Conservation (phyloP, 1,139 yeast genomes). For the Kodamaea ohmeri region DNA sequence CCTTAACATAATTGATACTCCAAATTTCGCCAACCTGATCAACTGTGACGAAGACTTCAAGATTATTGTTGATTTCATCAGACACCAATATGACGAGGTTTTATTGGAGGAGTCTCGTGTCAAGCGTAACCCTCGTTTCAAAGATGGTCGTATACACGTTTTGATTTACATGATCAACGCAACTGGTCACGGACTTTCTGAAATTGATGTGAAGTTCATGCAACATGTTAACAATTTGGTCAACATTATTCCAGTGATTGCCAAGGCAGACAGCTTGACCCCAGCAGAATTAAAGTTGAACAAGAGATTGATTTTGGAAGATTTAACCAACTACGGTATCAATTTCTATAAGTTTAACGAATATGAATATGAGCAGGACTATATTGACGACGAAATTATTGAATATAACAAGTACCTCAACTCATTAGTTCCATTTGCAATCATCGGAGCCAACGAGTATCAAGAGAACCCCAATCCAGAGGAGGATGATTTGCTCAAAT, state of each 20-base stretch:
- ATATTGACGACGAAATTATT: constrained; percentile 48
- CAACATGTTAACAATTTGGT: constrained; percentile 41
- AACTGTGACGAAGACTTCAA: constrained; percentile 43
- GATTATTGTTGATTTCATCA: constrained; percentile 46
- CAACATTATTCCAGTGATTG: constrained; percentile 42
- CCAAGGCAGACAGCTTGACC: constrained; percentile 44
- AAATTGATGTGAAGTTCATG: constrained; percentile 43
- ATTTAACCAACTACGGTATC: constrained; percentile 39
- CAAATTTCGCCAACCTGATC: constrained; percentile 75
- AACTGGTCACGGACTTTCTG: constrained; percentile 46
- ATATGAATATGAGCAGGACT: constrained; percentile 47
- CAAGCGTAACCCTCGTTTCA: constrained; percentile 47
- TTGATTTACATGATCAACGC: constrained; percentile 48
- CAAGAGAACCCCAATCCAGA: constrained; percentile 32
- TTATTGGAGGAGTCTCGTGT: constrained; percentile 49
- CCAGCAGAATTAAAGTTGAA: constrained; percentile 35
- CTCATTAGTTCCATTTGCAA: constrained; percentile 40
- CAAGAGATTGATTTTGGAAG: constrained; percentile 42
- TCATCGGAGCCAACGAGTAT: constrained; percentile 45
- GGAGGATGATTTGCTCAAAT: constrained; percentile 37
- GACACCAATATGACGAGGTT: constrained; percentile 50
- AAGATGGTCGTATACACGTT: constrained; percentile 48
- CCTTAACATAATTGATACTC: constrained; percentile 55
- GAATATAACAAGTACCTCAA: constrained; percentile 48
- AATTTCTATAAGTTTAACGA: constrained; percentile 47